Conservation (phyloP, 768 basidiomycete genomes). For the Ramaria sp. region DNA sequence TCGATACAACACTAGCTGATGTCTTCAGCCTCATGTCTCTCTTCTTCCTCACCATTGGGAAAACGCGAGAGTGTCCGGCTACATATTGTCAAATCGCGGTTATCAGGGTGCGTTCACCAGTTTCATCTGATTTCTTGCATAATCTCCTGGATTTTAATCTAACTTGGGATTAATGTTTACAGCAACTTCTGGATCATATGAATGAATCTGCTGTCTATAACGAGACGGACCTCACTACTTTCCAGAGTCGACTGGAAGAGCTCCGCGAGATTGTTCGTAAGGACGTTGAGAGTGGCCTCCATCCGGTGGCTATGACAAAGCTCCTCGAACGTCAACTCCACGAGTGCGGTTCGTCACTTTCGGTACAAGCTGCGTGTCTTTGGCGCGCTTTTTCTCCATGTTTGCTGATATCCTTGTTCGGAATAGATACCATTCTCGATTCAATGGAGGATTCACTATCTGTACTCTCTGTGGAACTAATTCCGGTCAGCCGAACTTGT, state of each 20-base stretch:
- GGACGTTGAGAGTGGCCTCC: slow-evolving; percentile 71
- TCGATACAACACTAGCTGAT: slow-evolving; percentile 92
- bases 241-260: slow-evolving; percentile 69
- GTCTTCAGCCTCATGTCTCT: slow-evolving; percentile 92
- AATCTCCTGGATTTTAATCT: not conserved
- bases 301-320: slow-evolving; percentile 78
- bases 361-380: slow-evolving; percentile 2
- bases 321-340: slow-evolving; percentile 85
- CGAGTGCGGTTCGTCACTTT: slow-evolving; percentile 65
- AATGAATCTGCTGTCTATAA: slow-evolving; percentile 94
- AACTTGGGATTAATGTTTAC: slow-evolving; percentile 11
- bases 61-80: slow-evolving; percentile 88
- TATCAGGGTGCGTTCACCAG: slow-evolving; percentile 68
- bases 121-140: not conserved
- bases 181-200: slow-evolving; percentile 95
- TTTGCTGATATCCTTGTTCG: not conserved
- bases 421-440: slow-evolving; percentile 60
- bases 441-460: slow-evolving; percentile 78
- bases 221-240: slow-evolving; percentile 81
- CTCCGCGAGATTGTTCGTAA: slow-evolving; percentile 79
- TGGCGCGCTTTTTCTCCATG: not conserved
- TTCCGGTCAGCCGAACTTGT: slow-evolving; percentile 41
- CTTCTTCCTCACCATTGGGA: slow-evolving; percentile 97
- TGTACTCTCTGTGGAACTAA: slow-evolving; percentile 80
- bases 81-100: slow-evolving; percentile 94